Percentiles rank a stretch among this genome's conserved stretches.
Evolutionary conservation across 257 asterid species (phyloP).

Genomic region (Oldenlandia corymbosa): DNA sequence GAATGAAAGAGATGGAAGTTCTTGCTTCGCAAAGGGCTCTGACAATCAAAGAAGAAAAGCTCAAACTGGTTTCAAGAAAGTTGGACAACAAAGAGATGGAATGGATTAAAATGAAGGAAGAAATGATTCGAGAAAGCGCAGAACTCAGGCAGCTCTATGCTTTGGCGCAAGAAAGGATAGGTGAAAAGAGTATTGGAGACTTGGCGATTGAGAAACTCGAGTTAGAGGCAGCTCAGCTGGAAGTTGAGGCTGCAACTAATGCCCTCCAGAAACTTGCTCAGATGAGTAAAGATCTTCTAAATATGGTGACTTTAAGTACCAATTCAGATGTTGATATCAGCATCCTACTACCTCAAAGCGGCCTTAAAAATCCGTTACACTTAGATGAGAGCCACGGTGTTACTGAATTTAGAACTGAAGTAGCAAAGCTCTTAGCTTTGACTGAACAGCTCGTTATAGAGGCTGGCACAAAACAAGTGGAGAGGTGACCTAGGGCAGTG

Average conservation of each 20-base stretch:
- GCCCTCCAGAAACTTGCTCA: slow-evolving; percentile 62
- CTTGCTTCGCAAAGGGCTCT: slow-evolving; percentile 54
- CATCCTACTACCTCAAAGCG: slow-evolving; percentile 4
- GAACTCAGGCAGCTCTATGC: slow-evolving; percentile 45
- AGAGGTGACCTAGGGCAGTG: slow-evolving; percentile 9
- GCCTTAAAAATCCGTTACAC: slow-evolving; percentile 15
- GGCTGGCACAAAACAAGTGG: slow-evolving; percentile 36
- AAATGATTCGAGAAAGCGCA: slow-evolving; percentile 34
- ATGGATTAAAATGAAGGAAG: slow-evolving; percentile 43
- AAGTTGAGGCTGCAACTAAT: slow-evolving; percentile 70
- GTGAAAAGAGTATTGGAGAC: slow-evolving; percentile 50
- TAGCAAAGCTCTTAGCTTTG: slow-evolving; percentile 54
- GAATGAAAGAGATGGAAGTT: slow-evolving; percentile 60
- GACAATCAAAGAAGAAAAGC: slow-evolving; percentile 60
- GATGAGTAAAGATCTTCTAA: slow-evolving; percentile 61
- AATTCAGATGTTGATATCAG: slow-evolving; percentile 29
- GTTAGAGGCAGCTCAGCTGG: slow-evolving; percentile 61
- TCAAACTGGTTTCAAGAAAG: slow-evolving; percentile 30
- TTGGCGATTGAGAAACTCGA: slow-evolving; percentile 67
- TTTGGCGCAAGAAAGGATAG: slow-evolving; percentile 51
- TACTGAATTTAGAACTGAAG: slow-evolving; percentile 45
- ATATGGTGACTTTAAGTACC: slow-evolving; percentile 29
- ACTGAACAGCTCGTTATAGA: slow-evolving; percentile 61
- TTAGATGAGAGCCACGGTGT: slow-evolving; percentile 13
- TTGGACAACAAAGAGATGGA: slow-evolving; percentile 60